Base-by-base conservation (phyloP, 2,329 filamentous ascomycete species). In the Pyrenochaeta sp. region DNA sequence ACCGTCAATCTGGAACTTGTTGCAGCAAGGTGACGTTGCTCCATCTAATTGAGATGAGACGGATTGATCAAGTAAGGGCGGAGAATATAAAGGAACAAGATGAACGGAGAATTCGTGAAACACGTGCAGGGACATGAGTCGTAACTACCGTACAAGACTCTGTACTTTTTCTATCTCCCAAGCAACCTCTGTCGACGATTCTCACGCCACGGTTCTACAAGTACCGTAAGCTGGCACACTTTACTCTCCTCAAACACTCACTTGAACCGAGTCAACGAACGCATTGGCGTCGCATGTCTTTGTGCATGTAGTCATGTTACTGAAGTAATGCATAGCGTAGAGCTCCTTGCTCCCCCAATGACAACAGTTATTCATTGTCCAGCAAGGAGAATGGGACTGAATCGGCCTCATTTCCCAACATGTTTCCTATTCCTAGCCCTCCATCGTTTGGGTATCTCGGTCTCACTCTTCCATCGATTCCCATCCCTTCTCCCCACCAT, bases 391-490 rank as follows among this genome's bases (percentile, higher is more conserved):
- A 14, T 5, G 36, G 2, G 23, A 15, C 11, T 12, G 5, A 27
- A 1, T 21, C 14, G 18, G 20, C 14, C 36, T 23, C 17, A 37
- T 10, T 14, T 39, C 18, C 21, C 11, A 14, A 6, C n/a, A 23
- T 10, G 18, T 11, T 20, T 2, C n/a, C 7, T 18, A 37, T 20
- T 7, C 17, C 17, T 50, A 21, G 46, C 11, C 44, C 39, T 18
- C 43, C 33, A 36, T 44, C 44, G 40, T n/a, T 33, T 30, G 62
- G 58, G 60, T 66, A 67, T 66, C 54, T 47, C 57, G 18, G 40
- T 49, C 45, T 54, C 68, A 82, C 50, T 77, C 74, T 47, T 77
- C 73, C 75, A 77, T 77, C 54, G 69, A 73, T 65, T 77, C 75
- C 71, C 72, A 76, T 11, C 73, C 74, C 57, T 75, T 71, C 17